phyloP scores from a whole-genome alignment of 1,284 basidiomycete genomes.

The Xerocomus nothofagi region DNA sequence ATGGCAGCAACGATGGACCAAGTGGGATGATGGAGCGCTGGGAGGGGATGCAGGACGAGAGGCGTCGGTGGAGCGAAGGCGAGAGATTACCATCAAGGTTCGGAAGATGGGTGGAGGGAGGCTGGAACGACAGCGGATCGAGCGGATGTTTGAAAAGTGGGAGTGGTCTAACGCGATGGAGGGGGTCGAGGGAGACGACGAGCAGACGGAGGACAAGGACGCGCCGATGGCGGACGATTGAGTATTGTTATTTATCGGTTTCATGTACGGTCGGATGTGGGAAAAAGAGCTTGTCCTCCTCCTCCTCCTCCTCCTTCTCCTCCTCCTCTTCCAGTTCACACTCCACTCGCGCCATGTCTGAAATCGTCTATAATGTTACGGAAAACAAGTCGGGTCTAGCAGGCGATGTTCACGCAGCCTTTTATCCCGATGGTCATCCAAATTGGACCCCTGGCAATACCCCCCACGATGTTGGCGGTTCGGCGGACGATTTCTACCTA shows the following conservation, averaged over 20 bases:
- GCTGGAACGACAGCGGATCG: constrained; percentile 67
- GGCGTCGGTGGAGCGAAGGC: constrained; percentile 48
- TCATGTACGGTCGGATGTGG: constrained; percentile 21
- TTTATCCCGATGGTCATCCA: constrained; percentile 5
- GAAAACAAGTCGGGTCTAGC: constrained; percentile 15
- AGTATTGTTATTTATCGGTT: no score
- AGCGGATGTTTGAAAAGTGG: constrained; percentile 68
- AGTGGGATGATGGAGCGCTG: constrained; percentile 32
- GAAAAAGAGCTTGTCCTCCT: no score
- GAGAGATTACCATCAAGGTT: constrained; percentile 57
- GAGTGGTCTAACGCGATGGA: constrained; percentile 42
- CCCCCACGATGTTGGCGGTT: constrained; percentile 7
- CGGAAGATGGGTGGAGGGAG: constrained; percentile 55
- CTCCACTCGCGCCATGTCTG: constrained; percentile 31
- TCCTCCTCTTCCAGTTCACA: background rate
- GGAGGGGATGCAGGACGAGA: constrained; percentile 40
- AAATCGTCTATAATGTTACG: constrained; percentile 32
- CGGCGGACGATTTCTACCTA: constrained; percentile 20
- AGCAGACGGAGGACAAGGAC: constrained; percentile 17
- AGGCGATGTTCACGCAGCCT: background rate
- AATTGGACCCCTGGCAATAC: constrained; percentile 4
- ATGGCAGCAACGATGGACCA: constrained; percentile 41
- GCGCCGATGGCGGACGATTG: no score
- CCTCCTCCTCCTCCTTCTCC: no score
- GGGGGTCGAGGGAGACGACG: constrained; percentile 24